Percentiles rank a stretch among this genome's conserved stretches.
phyloP scores from a whole-genome alignment of 495 filamentous ascomycete genomes.

The Lepraria neglecta region DNA sequence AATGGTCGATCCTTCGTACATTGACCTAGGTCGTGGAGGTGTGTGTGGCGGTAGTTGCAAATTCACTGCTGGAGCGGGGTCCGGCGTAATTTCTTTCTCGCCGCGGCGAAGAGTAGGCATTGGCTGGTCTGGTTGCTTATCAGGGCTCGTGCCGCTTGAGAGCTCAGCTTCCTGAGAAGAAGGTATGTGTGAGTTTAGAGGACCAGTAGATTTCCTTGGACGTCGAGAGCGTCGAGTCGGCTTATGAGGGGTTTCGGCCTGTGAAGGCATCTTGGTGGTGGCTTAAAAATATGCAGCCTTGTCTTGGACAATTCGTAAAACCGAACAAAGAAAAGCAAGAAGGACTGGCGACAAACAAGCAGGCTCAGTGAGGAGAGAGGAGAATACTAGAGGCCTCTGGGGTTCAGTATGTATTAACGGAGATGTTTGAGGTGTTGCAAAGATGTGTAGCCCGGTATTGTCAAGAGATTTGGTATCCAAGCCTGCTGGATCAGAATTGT shows the following conservation, averaged over 20 bases:
- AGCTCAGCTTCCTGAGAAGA: conserved; percentile 9
- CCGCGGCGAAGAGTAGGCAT: conserved; percentile 22
- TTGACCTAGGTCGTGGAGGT: conserved; percentile 14
- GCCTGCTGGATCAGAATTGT: neutral
- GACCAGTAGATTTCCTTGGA: conserved; percentile 22
- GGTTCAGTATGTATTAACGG: neutral
- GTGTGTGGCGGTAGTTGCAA: conserved; percentile 8
- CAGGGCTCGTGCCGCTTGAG: conserved; percentile 10
- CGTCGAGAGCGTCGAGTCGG: conserved; percentile 22
- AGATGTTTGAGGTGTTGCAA: neutral
- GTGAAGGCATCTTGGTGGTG: conserved; percentile 21
- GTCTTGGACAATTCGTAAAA: conserved; percentile 8
- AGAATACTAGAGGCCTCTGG: neutral
- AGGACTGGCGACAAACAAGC: neutral
- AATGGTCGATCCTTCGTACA: conserved; percentile 21
- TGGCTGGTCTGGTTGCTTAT: conserved; percentile 20
- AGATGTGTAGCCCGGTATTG: neutral
- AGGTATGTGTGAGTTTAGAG: conserved; percentile 20
- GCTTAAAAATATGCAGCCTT: conserved; percentile 32
- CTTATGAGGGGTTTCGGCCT: conserved; percentile 20
- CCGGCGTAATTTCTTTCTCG: neutral
- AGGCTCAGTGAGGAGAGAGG: no score
- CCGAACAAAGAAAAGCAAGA: conserved; percentile 1
- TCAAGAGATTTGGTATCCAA: neutral
- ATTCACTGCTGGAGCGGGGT: neutral